Conservation (phyloP, 345 rosid species). For the Lepidium sativum region DNA sequence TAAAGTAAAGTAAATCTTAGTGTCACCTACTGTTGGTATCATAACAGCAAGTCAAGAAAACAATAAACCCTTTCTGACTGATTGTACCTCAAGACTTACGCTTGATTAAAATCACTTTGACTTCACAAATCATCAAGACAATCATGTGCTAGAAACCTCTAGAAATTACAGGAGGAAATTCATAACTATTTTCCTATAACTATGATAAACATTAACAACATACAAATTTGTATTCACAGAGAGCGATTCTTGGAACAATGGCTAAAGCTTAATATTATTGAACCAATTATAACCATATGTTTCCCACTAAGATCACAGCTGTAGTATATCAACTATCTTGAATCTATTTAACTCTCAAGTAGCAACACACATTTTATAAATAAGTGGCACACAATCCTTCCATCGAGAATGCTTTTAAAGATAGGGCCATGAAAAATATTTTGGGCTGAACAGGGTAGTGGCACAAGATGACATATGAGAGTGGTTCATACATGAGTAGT, state of each 20-base stretch:
- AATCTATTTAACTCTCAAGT: slow-evolving; percentile 4
- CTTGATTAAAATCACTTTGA: background rate
- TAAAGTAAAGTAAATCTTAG: slow-evolving; percentile 18
- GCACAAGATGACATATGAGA: background rate
- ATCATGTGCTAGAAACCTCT: background rate
- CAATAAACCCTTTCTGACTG: background rate
- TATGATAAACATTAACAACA: background rate
- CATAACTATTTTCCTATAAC: background rate
- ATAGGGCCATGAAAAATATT: background rate
- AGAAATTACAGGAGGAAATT: background rate
- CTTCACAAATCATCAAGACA: background rate
- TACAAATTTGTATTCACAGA: slow-evolving; percentile 7
- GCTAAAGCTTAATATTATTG: background rate
- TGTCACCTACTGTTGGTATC: background rate
- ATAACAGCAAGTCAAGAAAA: background rate
- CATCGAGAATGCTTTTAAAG: background rate
- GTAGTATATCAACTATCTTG: background rate
- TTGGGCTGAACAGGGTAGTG: background rate
- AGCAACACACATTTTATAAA: background rate
- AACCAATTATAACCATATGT: background rate
- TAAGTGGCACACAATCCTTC: slow-evolving; percentile 10
- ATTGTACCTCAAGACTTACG: background rate
- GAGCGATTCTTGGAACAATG: background rate
- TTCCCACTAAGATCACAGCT: slow-evolving; percentile 6
- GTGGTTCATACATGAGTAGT: background rate